A percentile compares a stretch with the other conserved stretches of the same genome.
Conservation (phyloP, 495 filamentous ascomycete species). For the Podospora didyma region DNA sequence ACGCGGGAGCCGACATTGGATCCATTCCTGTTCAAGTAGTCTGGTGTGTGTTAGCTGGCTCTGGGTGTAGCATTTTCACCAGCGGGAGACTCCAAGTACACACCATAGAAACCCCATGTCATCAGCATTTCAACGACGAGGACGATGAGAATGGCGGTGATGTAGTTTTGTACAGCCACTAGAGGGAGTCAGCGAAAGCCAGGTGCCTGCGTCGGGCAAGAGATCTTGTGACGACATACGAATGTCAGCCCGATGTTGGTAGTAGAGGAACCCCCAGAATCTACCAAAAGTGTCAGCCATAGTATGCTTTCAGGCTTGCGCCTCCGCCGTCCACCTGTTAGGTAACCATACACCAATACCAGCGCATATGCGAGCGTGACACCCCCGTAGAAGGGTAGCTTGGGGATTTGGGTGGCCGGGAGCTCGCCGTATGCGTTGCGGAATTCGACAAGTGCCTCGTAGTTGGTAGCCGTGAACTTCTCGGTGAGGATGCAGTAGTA, state of each 20-base stretch:
- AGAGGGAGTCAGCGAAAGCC: slow-evolving; percentile 30
- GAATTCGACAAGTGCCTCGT: slow-evolving; percentile 81
- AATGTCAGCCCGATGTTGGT: slow-evolving; percentile 90
- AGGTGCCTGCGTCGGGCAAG: neutral
- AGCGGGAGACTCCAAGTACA: neutral
- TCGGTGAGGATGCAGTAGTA: slow-evolving; percentile 93
- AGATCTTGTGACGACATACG: slow-evolving; percentile 42
- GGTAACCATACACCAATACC: slow-evolving; percentile 49
- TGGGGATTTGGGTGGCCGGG: slow-evolving; percentile 90
- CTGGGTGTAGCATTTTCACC: neutral
- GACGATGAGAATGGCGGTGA: slow-evolving; percentile 94
- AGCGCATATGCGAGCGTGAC: slow-evolving; percentile 93
- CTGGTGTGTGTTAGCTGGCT: slow-evolving; percentile 37
- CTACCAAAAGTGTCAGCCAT: slow-evolving; percentile 8
- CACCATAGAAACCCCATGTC: slow-evolving; percentile 94
- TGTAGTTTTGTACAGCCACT: slow-evolving; percentile 99
- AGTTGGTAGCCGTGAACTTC: slow-evolving; percentile 57
- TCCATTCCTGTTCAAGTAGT: slow-evolving; percentile 87
- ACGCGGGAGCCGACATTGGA: slow-evolving; percentile 78
- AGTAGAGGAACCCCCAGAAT: slow-evolving; percentile 95
- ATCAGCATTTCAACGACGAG: slow-evolving; percentile 92
- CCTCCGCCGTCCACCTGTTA: neutral
- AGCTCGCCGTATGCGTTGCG: slow-evolving; percentile 95
- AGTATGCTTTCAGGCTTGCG: neutral
- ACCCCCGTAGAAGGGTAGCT: slow-evolving; percentile 95